phyloP scores from a whole-genome alignment of 164 flowering plant genomes.

The Stephania japonica region DNA sequence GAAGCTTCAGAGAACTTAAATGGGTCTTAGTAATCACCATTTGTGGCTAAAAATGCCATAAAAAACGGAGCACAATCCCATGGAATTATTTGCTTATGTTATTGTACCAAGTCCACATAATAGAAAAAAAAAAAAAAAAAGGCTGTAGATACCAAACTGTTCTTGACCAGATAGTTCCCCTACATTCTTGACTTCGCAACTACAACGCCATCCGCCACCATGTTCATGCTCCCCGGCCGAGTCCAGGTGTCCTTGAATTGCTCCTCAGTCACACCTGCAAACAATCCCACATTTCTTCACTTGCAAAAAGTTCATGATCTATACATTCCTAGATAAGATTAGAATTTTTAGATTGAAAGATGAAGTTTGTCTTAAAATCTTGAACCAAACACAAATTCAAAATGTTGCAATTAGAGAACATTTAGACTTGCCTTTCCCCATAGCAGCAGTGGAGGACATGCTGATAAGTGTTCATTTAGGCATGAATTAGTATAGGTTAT shows the following conservation, averaged over 20 bases:
- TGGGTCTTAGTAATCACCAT: slow-evolving; percentile 5
- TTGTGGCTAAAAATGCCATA: slow-evolving; percentile 17
- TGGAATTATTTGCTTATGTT: slow-evolving; percentile 17
- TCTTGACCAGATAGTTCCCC: slow-evolving; percentile 3
- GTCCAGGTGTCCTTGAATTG: slow-evolving; percentile 84
- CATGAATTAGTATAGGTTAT: too few relatives aligned
- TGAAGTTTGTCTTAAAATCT: too few relatives aligned
- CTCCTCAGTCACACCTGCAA: slow-evolving; percentile 86
- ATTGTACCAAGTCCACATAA: slow-evolving; percentile 9
- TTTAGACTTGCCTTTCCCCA: slow-evolving; percentile 74
- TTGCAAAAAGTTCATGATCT: background rate
- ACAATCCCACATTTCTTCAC: background rate
- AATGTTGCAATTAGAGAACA: background rate
- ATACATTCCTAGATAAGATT: background rate
- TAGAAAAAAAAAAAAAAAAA: background rate
- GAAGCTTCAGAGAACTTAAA: slow-evolving; percentile 6
- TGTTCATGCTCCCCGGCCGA: slow-evolving; percentile 38
- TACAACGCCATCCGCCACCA: slow-evolving; percentile 39
- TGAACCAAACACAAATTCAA: background rate
- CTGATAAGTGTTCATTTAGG: too few relatives aligned
- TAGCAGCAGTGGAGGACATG: slow-evolving; percentile 92
- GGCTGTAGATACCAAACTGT: background rate
- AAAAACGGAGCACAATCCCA: slow-evolving; percentile 15
- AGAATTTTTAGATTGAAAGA: too few relatives aligned
- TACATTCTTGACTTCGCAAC: slow-evolving; percentile 82